These are phyloP conservation scores for Ceriops tagal DNA, from an alignment of 345 rosid species.

Conservation along the genomic window DNA sequence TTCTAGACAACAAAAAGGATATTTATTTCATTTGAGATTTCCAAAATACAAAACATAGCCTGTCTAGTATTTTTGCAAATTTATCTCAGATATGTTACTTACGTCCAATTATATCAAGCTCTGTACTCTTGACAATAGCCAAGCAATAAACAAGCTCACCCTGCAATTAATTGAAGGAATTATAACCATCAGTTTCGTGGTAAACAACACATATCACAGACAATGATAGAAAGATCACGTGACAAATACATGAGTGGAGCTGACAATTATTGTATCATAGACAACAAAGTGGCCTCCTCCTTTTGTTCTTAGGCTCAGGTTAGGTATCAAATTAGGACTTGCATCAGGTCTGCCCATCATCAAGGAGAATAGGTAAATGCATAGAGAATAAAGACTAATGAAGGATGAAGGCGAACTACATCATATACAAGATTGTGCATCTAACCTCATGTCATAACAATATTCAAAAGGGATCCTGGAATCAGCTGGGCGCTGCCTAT, in stretches of 20 bases:
- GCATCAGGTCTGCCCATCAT: slow-evolving; percentile 48
- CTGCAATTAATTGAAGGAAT: slow-evolving; percentile 32
- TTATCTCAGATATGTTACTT: slow-evolving; percentile 23
- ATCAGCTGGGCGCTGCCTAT: slow-evolving; percentile 57
- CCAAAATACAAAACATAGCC: not conserved
- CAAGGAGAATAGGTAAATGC: slow-evolving; percentile 16
- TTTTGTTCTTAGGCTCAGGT: slow-evolving; percentile 66
- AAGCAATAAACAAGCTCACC: slow-evolving; percentile 60
- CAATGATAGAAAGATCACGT: not conserved
- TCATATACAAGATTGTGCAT: not conserved
- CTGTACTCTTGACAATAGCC: slow-evolving; percentile 65
- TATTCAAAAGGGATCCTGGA: slow-evolving; percentile 72
- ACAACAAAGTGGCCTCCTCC: slow-evolving; percentile 60
- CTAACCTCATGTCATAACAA: slow-evolving; percentile 77
- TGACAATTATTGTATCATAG: slow-evolving; percentile 65
- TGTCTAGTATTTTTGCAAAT: too few relatives aligned
- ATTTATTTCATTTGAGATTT: not conserved
- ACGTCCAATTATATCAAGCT: slow-evolving; percentile 76
- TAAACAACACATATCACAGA: not conserved
- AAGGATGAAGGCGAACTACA: not conserved
- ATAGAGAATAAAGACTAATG: not conserved
- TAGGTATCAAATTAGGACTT: slow-evolving; percentile 61
- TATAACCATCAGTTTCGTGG: slow-evolving; percentile 4
- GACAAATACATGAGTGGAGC: slow-evolving; percentile 50
- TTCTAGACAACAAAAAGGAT: too few relatives aligned